Percentiles rank a stretch among this genome's conserved stretches.
Evolutionary conservation across 2,329 filamentous ascomycete species (phyloP).

Genomic region (Cadophora malorum): DNA sequence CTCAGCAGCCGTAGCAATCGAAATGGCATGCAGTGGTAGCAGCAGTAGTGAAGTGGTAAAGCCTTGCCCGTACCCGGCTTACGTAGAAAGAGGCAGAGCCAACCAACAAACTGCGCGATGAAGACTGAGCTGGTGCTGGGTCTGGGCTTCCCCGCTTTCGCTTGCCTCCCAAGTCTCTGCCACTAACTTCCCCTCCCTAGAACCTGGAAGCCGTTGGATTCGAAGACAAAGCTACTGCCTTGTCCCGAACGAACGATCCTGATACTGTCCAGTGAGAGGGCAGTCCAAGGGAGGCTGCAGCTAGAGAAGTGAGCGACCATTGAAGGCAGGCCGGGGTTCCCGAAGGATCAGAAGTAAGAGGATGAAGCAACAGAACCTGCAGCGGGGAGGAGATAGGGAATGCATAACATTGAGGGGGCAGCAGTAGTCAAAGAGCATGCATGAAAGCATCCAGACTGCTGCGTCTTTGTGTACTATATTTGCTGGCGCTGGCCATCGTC

Average conservation of each 20-base stretch:
- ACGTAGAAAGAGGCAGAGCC: conserved; percentile 10
- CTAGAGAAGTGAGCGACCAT: conserved; percentile 1
- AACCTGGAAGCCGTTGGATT: neutral
- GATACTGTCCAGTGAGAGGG: neutral
- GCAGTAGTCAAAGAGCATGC: neutral
- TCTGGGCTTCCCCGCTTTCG: conserved; percentile 8
- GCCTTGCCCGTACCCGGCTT: neutral
- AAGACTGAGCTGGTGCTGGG: neutral
- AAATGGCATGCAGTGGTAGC: neutral
- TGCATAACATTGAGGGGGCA: neutral
- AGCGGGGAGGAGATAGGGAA: conserved; percentile 5
- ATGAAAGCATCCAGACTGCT: neutral
- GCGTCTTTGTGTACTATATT: neutral
- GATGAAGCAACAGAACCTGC: neutral
- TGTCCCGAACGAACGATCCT: conserved; percentile 2
- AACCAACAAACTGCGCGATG: neutral
- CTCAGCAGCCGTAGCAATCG: neutral
- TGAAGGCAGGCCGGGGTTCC: conserved; percentile 20
- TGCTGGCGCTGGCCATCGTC: neutral
- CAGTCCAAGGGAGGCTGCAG: conserved; percentile 9
- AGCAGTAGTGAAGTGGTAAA: neutral
- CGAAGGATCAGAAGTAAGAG: conserved; percentile 17
- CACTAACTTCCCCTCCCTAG: neutral
- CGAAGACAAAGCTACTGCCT: neutral
- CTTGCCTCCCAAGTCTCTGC: neutral